Evolutionary conservation across 2,329 filamentous ascomycete genomes (phyloP).

Genomic region (Aureobasidium sp.): DNA sequence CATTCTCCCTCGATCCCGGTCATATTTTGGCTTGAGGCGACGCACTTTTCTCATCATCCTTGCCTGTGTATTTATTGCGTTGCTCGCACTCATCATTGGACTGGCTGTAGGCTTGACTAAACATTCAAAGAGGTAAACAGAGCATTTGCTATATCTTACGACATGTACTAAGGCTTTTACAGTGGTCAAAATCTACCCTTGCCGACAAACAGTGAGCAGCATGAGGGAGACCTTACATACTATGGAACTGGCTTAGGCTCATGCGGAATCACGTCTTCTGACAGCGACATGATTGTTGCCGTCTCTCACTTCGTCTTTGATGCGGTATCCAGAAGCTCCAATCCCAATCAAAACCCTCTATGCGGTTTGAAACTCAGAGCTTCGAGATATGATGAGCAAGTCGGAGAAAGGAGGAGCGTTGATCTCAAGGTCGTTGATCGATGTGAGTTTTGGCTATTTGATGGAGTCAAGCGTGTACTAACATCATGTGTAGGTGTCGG

Average conservation of each 20-base stretch:
- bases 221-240: slow-evolving; percentile 74
- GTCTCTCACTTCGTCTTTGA: slow-evolving; percentile 76
- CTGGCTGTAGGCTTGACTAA: slow-evolving; percentile 43
- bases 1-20: slow-evolving; percentile 41
- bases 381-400: slow-evolving; percentile 51
- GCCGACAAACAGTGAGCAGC: slow-evolving; percentile 57
- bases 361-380: slow-evolving; percentile 75
- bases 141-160: background rate
- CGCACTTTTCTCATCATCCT: slow-evolving; percentile 42
- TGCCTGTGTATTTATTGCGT: slow-evolving; percentile 33
- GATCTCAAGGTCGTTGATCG: slow-evolving; percentile 75
- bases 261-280: slow-evolving; percentile 66
- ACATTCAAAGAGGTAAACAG: slow-evolving; percentile 23
- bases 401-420: slow-evolving; percentile 55
- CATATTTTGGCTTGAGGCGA: slow-evolving; percentile 44
- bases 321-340: slow-evolving; percentile 42
- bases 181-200: slow-evolving; percentile 54
- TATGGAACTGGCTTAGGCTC: slow-evolving; percentile 73
- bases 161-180: background rate
- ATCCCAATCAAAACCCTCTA: slow-evolving; percentile 69
- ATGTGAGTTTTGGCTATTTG: slow-evolving; percentile 45
- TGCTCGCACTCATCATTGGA: slow-evolving; percentile 46
- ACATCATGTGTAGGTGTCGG: slow-evolving; percentile 31
- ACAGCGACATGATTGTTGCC: slow-evolving; percentile 68
- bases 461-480: background rate